Evolutionary conservation across 805 yeast genomes (phyloP).

Genomic region (Yamadazyma sp.): DNA sequence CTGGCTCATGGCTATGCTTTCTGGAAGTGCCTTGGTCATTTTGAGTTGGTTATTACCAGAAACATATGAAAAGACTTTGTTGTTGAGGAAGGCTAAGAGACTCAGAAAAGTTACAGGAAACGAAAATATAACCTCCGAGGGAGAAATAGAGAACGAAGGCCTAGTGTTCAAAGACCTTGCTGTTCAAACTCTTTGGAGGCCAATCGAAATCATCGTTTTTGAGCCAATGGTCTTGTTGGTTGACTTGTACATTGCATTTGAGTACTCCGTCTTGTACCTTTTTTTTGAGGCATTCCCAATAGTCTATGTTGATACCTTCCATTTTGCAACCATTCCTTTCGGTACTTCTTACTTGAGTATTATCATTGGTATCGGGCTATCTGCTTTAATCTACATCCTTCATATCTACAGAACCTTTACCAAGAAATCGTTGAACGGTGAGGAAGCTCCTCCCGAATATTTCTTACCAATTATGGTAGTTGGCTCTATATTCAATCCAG

Average conservation of each 20-base stretch:
- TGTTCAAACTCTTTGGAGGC: conserved; percentile 46
- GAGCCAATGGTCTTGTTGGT: conserved; percentile 62
- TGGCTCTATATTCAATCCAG: conserved; percentile 43
- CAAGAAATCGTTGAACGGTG: conserved; percentile 20
- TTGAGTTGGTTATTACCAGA: conserved; percentile 43
- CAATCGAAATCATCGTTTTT: conserved; percentile 44
- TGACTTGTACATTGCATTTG: conserved; percentile 52
- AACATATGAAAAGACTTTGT: conserved; percentile 44
- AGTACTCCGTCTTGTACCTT: conserved; percentile 54
- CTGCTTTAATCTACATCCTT: conserved; percentile 30
- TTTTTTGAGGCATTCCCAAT: conserved; percentile 57
- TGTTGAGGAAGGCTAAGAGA: conserved; percentile 48
- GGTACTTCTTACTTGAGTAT: conserved; percentile 51
- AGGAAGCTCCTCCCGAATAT: conserved; percentile 39
- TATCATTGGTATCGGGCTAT: conserved; percentile 48
- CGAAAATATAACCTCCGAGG: conserved; percentile 38
- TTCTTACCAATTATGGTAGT: conserved; percentile 42
- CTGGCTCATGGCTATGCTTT: conserved; percentile 48
- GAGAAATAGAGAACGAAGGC: conserved; percentile 30
- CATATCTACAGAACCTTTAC: conserved; percentile 26
- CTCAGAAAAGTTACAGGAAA: conserved; percentile 52
- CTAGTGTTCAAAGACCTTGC: conserved; percentile 14
- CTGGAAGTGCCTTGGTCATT: conserved; percentile 37
- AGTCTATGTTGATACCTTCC: conserved; percentile 44
- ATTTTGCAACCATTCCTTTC: conserved; percentile 46